Base-by-base conservation (phyloP, 2,329 filamentous ascomycete species). In the Penicillium sp. region DNA sequence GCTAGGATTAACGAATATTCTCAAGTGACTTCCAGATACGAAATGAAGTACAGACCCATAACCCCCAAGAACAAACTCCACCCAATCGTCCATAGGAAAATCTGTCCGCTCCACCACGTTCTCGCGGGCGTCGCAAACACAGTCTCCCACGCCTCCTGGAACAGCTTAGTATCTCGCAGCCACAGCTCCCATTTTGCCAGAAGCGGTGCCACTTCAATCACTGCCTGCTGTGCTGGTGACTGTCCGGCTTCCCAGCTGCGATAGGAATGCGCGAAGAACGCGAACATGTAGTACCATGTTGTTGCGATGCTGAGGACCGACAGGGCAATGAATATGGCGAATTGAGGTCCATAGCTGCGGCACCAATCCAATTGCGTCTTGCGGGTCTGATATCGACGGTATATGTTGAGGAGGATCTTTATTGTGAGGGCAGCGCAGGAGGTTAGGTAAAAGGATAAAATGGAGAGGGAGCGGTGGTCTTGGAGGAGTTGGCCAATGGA, bases 81-180 rank as follows among this genome's bases (percentile, higher is more conserved):
- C 1, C 81, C 76, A 27, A 81, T 70, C 11, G 78, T 73, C 25
- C 76, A 79, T 11, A 82, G 70, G 51, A 83, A 81, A 39, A 82
- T 73, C 68, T 87, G 83, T 54, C 82, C 81, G 6, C 79, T 81
- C 80, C 84, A 86, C 77, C 83, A 83, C 62, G 83, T 79, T 14
- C 81, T 77, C 44, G 79, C 77, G 3, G 78, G 73, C 44, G 76
- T 80, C 60, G 80, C 79, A 6, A 80, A 74, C 4, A 83, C 71
- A 22, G 83, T 80, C 53, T 81, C 77, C 51, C 83, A 73, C 10
- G 78, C 76, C 63, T 83, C 79, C 8, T 68, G 67, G 55, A 80
- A 75, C 20, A 84, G 63, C 22, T 81, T 74, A 2, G 77, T 77
- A 31, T 84, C 78, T 41, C 71, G 75, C 52, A 82, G 63, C 82